Percentiles rank a stretch among this genome's conserved stretches.
phyloP scores from a whole-genome alignment of 805 yeast genomes.

The Schizosaccharomyces cryophilus region DNA sequence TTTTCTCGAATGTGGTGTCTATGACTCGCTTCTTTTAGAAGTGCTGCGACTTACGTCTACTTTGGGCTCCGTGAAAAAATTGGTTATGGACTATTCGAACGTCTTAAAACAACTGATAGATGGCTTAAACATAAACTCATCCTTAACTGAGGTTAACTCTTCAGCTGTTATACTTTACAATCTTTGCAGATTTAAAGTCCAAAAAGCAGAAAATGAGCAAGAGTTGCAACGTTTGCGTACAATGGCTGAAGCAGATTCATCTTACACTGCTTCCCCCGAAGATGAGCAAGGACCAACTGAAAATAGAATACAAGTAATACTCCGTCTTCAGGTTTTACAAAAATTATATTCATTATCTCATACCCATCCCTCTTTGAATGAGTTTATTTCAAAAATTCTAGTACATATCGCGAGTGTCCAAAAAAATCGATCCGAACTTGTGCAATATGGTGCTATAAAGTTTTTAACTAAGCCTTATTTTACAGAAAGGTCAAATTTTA shows the following conservation, averaged over 20 bases:
- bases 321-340: not conserved
- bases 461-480: not conserved
- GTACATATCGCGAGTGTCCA: not conserved
- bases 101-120: not conserved
- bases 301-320: not conserved
- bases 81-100: not conserved
- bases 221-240: not conserved
- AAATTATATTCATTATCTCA: not conserved
- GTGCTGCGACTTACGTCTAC: not conserved
- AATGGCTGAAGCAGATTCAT: not conserved
- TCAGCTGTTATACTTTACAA: not conserved
- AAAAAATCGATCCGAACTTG: not conserved
- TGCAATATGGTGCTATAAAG: not conserved
- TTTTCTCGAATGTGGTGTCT: not conserved
- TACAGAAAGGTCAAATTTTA: not conserved
- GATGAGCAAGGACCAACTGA: not conserved
- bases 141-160: not conserved
- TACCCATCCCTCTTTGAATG: not conserved
- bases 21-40: not conserved
- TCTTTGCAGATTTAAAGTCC: not conserved
- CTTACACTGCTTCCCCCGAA: not conserved
- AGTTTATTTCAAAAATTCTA: not conserved
- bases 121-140: not conserved
- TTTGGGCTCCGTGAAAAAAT: not conserved
- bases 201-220: not conserved